A percentile compares a stretch with the other conserved stretches of the same genome.
phyloP scores from a whole-genome alignment of 805 yeast genomes.

The Scheffersomyces ergatensis region DNA sequence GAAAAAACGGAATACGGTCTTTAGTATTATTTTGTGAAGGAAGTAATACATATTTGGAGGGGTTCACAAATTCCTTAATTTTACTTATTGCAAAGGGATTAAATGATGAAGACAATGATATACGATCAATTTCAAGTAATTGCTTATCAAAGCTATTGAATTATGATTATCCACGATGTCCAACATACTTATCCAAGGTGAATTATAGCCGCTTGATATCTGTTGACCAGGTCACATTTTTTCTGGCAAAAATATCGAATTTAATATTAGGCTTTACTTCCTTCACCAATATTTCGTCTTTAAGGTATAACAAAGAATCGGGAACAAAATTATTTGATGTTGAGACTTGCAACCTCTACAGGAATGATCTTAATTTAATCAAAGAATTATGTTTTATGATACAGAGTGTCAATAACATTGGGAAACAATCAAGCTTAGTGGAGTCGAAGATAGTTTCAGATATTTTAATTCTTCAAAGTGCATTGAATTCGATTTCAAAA shows the following conservation, averaged over 20 bases:
- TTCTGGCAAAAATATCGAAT: not conserved
- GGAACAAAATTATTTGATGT: constrained; percentile 50
- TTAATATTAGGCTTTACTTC: not conserved
- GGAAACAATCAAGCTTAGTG: not conserved
- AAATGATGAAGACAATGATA: constrained; percentile 1
- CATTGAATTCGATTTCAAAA: not conserved
- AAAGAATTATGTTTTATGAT: too few relatives aligned
- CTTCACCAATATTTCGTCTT: not conserved
- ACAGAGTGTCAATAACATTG: too few relatives aligned
- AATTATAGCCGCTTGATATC: not conserved
- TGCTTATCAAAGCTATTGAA: not conserved
- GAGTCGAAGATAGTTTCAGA: not conserved
- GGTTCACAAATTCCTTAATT: not conserved
- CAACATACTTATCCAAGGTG: not conserved
- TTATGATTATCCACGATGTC: not conserved
- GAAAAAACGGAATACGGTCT: not conserved
- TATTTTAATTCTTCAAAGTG: not conserved
- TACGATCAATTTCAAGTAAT: not conserved
- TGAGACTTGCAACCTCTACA: constrained; percentile 68
- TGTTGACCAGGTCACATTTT: not conserved
- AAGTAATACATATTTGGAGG: not conserved
- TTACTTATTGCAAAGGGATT: not conserved
- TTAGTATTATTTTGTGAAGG: not conserved
- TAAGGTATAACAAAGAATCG: not conserved
- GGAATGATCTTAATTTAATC: constrained; percentile 44